These are phyloP conservation scores for Penicillium sp. DNA, from an alignment of 2,329 filamentous ascomycete genomes.

Conservation along the genomic window DNA sequence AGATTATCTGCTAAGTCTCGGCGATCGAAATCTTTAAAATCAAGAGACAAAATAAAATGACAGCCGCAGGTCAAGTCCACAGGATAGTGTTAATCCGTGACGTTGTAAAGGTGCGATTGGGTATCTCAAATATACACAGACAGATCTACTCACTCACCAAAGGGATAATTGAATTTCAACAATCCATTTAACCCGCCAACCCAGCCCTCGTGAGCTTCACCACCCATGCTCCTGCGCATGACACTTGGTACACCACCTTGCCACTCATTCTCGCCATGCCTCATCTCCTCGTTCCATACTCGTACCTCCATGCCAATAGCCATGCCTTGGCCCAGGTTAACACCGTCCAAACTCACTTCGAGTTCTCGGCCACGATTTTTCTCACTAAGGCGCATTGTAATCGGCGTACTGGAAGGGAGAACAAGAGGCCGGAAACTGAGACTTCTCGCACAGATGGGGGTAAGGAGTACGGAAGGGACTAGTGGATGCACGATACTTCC, in stretches of 20 bases:
- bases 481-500: conserved; percentile 94
- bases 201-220: conserved; percentile 81
- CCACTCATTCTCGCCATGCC: conserved; percentile 57
- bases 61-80: neutral
- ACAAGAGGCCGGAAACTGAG: conserved; percentile 91
- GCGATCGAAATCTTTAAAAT: neutral
- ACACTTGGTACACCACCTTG: conserved; percentile 88
- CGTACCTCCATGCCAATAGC: conserved; percentile 80
- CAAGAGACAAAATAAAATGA: neutral
- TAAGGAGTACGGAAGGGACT: conserved; percentile 84
- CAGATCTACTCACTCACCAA: conserved; percentile 65
- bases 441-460: conserved; percentile 90
- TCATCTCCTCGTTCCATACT: conserved; percentile 83
- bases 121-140: conserved; percentile 9
- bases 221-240: conserved; percentile 64
- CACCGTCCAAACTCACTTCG: conserved; percentile 78
- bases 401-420: conserved; percentile 80
- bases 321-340: conserved; percentile 66
- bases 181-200: conserved; percentile 91
- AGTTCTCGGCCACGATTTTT: conserved; percentile 77
- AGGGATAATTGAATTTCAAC: conserved; percentile 96
- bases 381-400: conserved; percentile 78
- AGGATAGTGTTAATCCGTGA: neutral
- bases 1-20: neutral
- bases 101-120: neutral